Percentiles rank a stretch among this genome's conserved stretches.
phyloP scores from a whole-genome alignment of 75 land plant genomes.

The Adiantum capillusveneris region DNA sequence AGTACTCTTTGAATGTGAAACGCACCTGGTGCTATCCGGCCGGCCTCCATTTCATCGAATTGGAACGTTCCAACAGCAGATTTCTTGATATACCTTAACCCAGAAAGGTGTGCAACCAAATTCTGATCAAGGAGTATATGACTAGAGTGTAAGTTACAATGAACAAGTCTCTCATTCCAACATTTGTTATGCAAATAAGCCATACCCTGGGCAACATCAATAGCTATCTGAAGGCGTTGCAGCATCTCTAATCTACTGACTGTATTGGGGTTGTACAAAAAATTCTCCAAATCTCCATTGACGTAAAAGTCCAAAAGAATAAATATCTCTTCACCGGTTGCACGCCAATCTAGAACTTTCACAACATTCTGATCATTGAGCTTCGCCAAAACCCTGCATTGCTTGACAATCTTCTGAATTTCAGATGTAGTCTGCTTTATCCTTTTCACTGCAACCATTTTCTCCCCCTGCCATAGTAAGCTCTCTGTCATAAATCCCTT shows the following conservation, averaged over 20 bases:
- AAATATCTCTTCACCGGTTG: constrained; percentile 43
- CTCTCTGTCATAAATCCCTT: constrained; percentile 13
- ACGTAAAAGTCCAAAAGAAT: constrained; percentile 42
- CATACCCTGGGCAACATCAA: constrained; percentile 44
- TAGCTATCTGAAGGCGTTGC: constrained; percentile 37
- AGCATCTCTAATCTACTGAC: constrained; percentile 13
- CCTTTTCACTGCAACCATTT: constrained; percentile 46
- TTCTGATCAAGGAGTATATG: constrained; percentile 58
- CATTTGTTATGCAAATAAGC: constrained; percentile 54
- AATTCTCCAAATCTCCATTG: constrained; percentile 37
- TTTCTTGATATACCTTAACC: constrained; percentile 19
- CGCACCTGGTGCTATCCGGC: background rate
- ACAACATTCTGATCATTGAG: constrained; percentile 39
- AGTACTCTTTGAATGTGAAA: background rate
- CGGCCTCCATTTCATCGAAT: constrained; percentile 1
- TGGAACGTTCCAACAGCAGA: constrained; percentile 36
- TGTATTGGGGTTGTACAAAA: constrained; percentile 18
- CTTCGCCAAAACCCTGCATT: constrained; percentile 34
- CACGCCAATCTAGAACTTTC: constrained; percentile 29
- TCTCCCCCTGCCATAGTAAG: constrained; percentile 17
- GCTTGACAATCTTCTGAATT: constrained; percentile 16
- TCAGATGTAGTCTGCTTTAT: constrained; percentile 15
- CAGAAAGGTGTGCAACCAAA: constrained; percentile 43
- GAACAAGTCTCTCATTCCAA: constrained; percentile 29
- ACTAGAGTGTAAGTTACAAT: constrained; percentile 55